Evolutionary conservation across 495 filamentous ascomycete genomes (phyloP).

Genomic region (Lentithecium fluviatile): DNA sequence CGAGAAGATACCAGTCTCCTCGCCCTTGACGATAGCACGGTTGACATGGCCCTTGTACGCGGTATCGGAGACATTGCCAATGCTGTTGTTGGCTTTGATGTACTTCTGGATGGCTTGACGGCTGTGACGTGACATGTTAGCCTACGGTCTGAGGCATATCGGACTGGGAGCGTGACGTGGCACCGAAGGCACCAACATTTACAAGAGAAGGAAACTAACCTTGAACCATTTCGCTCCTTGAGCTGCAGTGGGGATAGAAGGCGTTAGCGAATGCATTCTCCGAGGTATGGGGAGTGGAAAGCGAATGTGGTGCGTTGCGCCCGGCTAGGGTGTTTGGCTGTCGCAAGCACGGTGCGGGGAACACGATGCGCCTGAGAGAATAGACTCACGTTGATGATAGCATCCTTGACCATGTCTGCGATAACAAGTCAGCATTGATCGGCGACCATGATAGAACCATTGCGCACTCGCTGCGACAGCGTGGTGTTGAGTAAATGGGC

Average conservation of each 20-base stretch:
- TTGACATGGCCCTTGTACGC: constrained; percentile 93
- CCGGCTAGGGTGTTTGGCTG: constrained; percentile 4
- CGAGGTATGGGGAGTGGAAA: constrained; percentile 8
- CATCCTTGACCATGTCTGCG: constrained; percentile 68
- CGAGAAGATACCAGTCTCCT: constrained; percentile 83
- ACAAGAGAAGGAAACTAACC: constrained; percentile 48
- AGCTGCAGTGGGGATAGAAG: constrained; percentile 50
- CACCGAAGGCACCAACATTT: constrained; percentile 13
- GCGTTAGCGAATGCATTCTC: constrained; percentile 49
- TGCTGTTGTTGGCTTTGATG: constrained; percentile 91
- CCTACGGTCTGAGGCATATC: constrained; percentile 29
- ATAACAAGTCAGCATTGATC: constrained; percentile 44
- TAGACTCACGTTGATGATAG: constrained; percentile 61
- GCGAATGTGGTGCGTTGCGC: constrained; percentile 26
- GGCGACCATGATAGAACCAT: constrained; percentile 34
- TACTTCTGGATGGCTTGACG: constrained; percentile 98
- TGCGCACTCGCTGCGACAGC: constrained; percentile 24
- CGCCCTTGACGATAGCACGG: constrained; percentile 83
- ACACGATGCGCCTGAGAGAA: constrained; percentile 41
- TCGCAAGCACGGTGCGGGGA: constrained; percentile 44
- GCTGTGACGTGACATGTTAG: constrained; percentile 55
- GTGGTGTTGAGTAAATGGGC: constrained; percentile 7
- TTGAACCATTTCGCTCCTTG: constrained; percentile 65
- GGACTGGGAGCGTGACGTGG: constrained; percentile 31
- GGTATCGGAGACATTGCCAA: constrained; percentile 62